Base-by-base conservation (phyloP, 1,284 basidiomycete genomes). In the Peniophora sp. region DNA sequence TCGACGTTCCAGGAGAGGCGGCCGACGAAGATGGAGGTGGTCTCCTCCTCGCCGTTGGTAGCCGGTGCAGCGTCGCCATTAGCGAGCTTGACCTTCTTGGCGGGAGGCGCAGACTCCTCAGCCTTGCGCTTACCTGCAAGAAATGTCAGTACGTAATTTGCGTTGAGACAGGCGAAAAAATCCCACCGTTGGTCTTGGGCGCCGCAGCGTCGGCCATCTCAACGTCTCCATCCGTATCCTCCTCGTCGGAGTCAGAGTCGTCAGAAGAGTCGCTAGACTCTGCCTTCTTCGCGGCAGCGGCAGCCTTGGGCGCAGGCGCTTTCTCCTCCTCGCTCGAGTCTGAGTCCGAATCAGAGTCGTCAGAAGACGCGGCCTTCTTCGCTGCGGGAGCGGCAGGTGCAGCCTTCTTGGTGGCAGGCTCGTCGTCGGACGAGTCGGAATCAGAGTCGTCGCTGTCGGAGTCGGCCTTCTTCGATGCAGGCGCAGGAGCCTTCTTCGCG, bases 1-100 rank as follows among this genome's bases (percentile, higher is more conserved):
- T 98, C 96, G 59, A 99, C 87, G 67, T 93, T 94, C 94, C 94
- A 99, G 32, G 92, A 96, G 48, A 99, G 79, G 57, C 83, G 83
- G 51, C 96, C 96, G 59, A 99, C 92, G 64, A 95, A 99, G 62
- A 98, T 80, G 49, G 85, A 87, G 64, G 79, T 86, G 46, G 76
- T 79, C 55, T 81, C 78, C 55, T 79, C 78, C 22, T 61, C 62
- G 41, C 66, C 70, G 32, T 74, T 69, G 24, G 71, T 71, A 44
- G 70, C 66, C 42, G 68, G 61, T 27, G 59, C 74, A 47, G 80
- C 76, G 44, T 72, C 68, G 49, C 74, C 81, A 55, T 82, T 76
- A 41, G 71, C 76, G 48, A 83, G 69, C 73, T 94, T 96, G 59
- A 74, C 77, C 72, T 96, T 97, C 78, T 97, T 97, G 47, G 82